Evolutionary conservation across 164 flowering plant genomes (phyloP).

Genomic region (Vitis vinifera): ASM3070453v1 NC_081811.1:2125001-2125500

Average conservation of each 20-base stretch:
- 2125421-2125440: not conserved
- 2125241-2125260: constrained; percentile 32
- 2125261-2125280: constrained; percentile 25
- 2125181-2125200: constrained; percentile 9
- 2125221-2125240: constrained; percentile 18
- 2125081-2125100: no score
- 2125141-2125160: no score
- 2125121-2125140: no score
- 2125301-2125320: constrained; percentile 10
- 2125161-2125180: not conserved
- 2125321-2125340: constrained; percentile 5
- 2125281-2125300: constrained; percentile 27
- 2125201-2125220: constrained; percentile 36
- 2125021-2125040: no score
- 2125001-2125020: no score
- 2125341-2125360: not conserved
- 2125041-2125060: no score
- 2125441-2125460: not conserved
- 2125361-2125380: constrained; percentile 21
- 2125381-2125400: not conserved
- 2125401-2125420: not conserved
- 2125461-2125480: no score
- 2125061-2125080: no score
- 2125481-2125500: no score
- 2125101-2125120: no score